Base-by-base conservation (phyloP, 2,329 filamentous ascomycete genomes). In the Colletotrichum tabaci region DNA sequence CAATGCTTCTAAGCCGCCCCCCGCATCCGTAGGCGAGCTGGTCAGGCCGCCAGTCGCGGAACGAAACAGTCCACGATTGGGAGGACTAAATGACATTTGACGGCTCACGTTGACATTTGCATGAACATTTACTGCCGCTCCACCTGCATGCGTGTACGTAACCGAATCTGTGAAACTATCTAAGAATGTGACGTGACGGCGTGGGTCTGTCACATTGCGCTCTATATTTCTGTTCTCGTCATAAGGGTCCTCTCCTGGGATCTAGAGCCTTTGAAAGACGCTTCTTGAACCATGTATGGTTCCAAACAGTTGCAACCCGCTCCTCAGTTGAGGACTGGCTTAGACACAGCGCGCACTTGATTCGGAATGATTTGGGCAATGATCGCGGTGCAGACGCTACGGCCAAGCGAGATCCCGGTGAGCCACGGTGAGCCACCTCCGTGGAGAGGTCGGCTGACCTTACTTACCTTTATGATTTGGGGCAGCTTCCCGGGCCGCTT, bases 71-170 rank as follows among this genome's bases (percentile, higher is more conserved):
- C 40, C 40, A 47, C 65, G 49, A 62, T 40, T 62, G 40, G 40
- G 26, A 67, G 40, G 26, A 67, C 57, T 61, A 47, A 61, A 67
- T 67, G 64, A 67, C 47, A 67, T 53, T 66, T 63, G 49, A 67
- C 65, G 64, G 57, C 57, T 67, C 57, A 67, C 57, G 23, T 62
- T 67, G 65, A 67, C 65, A 62, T 50, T 55, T 67, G 12, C 53
- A 67, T 49, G 26, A 67, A 47, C 53, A 47, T 38, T 38, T 6
- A 21, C 26, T 23, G 13, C 16, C 15, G 40, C 35, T 21, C 10
- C 3, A 35, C 1, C 38, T 26, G n/a, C 18, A 15, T 10, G 12
- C 16, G 30, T 13, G 21, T 42, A 15, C 30, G 26, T 63, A 6
- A 1, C 15, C 9, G 47, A n/a, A 42, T 6, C 3, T 13, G 18